Evolutionary conservation across 305 asterid species (phyloP).

Genomic region (Euphrasia arctica): DNA sequence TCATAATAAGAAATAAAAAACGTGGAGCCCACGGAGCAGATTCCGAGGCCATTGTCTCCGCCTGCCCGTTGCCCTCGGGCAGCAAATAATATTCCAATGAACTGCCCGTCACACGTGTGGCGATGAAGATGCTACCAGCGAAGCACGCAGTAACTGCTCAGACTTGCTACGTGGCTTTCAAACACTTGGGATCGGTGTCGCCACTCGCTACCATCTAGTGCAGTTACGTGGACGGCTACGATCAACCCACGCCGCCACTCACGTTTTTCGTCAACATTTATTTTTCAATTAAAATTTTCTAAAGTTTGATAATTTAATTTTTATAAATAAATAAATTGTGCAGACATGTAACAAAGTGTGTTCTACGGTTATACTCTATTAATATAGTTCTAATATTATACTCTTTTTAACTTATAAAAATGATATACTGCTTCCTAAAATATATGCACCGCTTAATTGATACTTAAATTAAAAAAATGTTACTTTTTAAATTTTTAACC

Average conservation of each 20-base stretch:
- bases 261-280: not conserved
- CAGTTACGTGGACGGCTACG: constrained; percentile 30
- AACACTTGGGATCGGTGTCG: constrained; percentile 25
- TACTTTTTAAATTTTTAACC: no score
- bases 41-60: constrained; percentile 46
- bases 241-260: constrained; percentile 18
- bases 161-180: constrained; percentile 32
- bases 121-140: constrained; percentile 35
- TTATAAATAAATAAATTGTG: no score
- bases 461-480: no score
- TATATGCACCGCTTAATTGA: no score
- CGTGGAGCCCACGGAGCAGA: constrained; percentile 32
- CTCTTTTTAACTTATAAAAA: no score
- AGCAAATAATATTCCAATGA: constrained; percentile 25
- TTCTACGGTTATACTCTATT: no score
- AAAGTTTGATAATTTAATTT: no score
- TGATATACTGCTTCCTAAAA: no score
- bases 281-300: no score
- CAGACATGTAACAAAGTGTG: no score
- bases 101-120: constrained; percentile 41
- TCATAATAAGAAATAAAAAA: not conserved
- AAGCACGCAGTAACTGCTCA: constrained; percentile 25
- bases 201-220: constrained; percentile 21
- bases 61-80: constrained; percentile 45
- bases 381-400: no score